Conservation (phyloP, 495 filamentous ascomycete genomes). For the Xylaria venustula region DNA sequence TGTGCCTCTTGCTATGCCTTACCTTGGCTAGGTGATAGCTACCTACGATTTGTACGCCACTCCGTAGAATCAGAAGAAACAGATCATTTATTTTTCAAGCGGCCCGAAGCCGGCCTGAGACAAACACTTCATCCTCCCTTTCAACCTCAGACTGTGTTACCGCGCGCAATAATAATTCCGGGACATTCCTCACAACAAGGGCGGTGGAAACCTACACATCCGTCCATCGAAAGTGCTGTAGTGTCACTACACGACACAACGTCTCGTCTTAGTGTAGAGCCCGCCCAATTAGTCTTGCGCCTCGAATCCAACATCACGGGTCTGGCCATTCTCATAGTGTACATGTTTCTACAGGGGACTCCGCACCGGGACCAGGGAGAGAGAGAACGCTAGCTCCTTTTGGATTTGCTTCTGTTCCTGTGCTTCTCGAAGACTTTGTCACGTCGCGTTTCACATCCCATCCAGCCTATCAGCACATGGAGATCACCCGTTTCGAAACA, state of each 20-base stretch:
- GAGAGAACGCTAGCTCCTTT: not conserved
- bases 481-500: conserved; percentile 10
- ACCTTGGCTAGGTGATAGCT: too few species aligned
- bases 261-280: not conserved
- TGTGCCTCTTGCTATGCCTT: conserved; percentile 7
- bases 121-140: not conserved
- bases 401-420: conserved; percentile 2
- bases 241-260: not conserved
- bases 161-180: not conserved
- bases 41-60: too few species aligned
- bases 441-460: not conserved
- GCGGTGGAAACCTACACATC: not conserved
- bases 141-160: not conserved
- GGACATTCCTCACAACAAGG: too few species aligned
- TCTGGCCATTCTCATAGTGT: not conserved
- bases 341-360: not conserved
- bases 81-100: too few species aligned
- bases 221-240: conserved; percentile 1
- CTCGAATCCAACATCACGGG: not conserved
- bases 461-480: conserved; percentile 3
- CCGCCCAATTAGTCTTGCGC: not conserved
- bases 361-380: not conserved
- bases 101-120: not conserved
- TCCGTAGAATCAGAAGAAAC: too few species aligned
- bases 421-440: not conserved